These are phyloP conservation scores for Lentinula sp. DNA, from an alignment of 768 basidiomycete genomes.

Conservation along the genomic window DNA sequence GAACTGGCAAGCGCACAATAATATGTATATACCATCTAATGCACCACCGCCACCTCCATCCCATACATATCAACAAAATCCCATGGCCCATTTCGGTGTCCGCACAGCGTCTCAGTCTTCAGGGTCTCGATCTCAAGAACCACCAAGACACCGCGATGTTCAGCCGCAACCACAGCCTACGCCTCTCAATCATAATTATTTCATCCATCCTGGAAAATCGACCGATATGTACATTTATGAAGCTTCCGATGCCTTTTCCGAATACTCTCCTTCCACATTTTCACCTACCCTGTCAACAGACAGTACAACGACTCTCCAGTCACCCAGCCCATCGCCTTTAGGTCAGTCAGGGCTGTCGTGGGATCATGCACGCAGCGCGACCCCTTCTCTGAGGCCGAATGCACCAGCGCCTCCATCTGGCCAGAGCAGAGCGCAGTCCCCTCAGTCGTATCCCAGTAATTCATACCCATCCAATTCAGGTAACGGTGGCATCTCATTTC, in stretches of 20 bases:
- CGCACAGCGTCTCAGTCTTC: neutral
- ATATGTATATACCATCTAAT: neutral
- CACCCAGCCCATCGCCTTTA: neutral
- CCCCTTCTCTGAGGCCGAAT: neutral
- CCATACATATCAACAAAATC: constrained; percentile 1
- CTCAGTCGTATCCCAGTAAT: neutral
- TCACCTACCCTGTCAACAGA: constrained; percentile 2
- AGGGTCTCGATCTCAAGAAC: neutral
- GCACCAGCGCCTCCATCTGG: neutral
- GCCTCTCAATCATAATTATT: neutral
- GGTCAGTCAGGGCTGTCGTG: neutral
- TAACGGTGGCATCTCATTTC: neutral
- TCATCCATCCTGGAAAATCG: neutral
- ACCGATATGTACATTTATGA: constrained; percentile 7
- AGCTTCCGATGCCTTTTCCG: constrained; percentile 4
- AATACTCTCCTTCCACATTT: neutral
- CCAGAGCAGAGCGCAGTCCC: neutral
- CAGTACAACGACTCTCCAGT: neutral
- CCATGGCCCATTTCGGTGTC: neutral
- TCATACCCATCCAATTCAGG: neutral
- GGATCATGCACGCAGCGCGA: neutral
- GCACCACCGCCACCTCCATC: neutral
- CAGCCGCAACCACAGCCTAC: neutral
- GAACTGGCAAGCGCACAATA: neutral
- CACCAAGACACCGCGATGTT: neutral